A percentile compares a stretch with the other conserved stretches of the same genome.
Evolutionary conservation across 805 yeast genomes (phyloP).

Genomic region (Ogataea zsoltii): DNA sequence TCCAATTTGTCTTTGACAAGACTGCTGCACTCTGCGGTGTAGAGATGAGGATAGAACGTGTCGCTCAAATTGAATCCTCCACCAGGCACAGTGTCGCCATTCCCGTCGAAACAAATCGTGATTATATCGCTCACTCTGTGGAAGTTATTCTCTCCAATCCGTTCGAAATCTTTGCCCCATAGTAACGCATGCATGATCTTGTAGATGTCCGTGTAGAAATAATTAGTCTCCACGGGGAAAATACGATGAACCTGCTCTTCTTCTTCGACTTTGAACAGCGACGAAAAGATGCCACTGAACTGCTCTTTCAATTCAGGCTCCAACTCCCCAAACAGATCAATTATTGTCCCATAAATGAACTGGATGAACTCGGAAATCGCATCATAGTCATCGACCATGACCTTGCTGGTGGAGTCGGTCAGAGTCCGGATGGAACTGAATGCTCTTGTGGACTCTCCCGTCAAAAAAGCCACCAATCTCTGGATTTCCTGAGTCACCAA

Average conservation of each 20-base stretch:
- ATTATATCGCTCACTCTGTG: constrained; percentile 35
- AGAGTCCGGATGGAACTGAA: constrained; percentile 40
- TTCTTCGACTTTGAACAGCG: constrained; percentile 16
- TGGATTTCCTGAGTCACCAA: constrained; percentile 39
- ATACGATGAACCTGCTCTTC: constrained; percentile 25
- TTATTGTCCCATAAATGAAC: constrained; percentile 22
- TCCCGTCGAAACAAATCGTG: constrained; percentile 34
- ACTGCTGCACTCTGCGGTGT: constrained; percentile 30
- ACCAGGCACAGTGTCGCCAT: constrained; percentile 29
- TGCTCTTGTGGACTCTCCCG: constrained; percentile 35
- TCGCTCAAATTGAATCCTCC: constrained; percentile 33
- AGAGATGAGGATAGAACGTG: constrained; percentile 42
- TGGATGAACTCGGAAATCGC: constrained; percentile 30
- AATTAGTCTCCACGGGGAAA: constrained; percentile 37
- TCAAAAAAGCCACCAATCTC: constrained; percentile 39
- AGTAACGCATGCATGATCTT: constrained; percentile 34
- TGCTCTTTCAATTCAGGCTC: constrained; percentile 15
- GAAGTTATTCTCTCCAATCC: constrained; percentile 24
- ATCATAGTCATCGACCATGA: constrained; percentile 30
- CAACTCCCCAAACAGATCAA: constrained; percentile 20
- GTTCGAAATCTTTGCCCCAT: constrained; percentile 33
- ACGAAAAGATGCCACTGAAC: constrained; percentile 21
- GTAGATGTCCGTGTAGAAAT: constrained; percentile 32
- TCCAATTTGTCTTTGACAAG: constrained; percentile 22
- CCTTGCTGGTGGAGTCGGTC: constrained; percentile 31